A percentile compares a stretch with the other conserved stretches of the same genome.
phyloP scores from a whole-genome alignment of 2,329 filamentous ascomycete species.

The Pseudocercospora fuligena region DNA sequence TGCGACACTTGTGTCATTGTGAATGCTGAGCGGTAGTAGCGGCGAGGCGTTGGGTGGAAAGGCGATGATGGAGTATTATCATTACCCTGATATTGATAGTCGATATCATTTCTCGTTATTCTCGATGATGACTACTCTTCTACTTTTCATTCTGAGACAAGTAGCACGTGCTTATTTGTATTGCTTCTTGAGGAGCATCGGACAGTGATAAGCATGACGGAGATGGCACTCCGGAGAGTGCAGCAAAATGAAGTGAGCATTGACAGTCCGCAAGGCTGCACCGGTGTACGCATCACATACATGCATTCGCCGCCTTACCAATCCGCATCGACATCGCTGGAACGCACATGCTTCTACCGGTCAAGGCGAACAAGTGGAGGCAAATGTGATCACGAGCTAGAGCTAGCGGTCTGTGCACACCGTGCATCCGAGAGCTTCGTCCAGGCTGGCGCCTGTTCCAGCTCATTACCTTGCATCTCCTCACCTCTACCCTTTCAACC shows the following conservation, averaged over 20 bases:
- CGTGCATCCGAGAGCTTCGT: neutral
- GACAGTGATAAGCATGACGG: neutral
- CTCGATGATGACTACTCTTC: neutral
- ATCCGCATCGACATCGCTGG: neutral
- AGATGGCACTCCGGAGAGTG: neutral
- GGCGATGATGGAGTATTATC: conserved; percentile 6
- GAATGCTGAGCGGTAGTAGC: conserved; percentile 3
- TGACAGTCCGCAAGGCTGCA: neutral
- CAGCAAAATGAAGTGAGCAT: neutral
- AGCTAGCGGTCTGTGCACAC: neutral
- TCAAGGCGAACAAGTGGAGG: too few relatives aligned
- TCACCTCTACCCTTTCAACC: neutral
- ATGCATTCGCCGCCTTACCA: neutral
- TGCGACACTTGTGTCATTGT: neutral
- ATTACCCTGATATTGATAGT: neutral
- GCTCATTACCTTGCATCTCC: neutral
- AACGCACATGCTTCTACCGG: neutral
- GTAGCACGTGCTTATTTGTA: neutral
- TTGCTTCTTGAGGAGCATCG: neutral
- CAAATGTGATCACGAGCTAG: too few relatives aligned
- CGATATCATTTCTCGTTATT: neutral
- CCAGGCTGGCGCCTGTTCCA: neutral
- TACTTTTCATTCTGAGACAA: neutral
- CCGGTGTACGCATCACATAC: neutral
- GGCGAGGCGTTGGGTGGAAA: conserved; percentile 13